Evolutionary conservation across 2,329 filamentous ascomycete genomes (phyloP).

Genomic region (Cyanodermella asteris): DNA sequence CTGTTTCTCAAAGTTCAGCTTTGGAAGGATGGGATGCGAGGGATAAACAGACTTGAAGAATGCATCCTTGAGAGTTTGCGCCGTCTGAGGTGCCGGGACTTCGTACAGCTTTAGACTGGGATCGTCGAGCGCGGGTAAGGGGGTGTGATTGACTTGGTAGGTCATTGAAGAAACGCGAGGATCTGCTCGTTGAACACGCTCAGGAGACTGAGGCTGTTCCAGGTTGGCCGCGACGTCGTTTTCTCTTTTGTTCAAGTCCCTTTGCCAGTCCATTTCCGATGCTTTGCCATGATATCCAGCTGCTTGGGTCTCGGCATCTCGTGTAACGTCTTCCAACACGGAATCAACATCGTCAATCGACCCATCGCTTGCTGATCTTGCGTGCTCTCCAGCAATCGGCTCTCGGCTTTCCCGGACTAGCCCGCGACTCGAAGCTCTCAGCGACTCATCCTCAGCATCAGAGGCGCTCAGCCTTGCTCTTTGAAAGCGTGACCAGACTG

Average conservation of each 20-base stretch:
- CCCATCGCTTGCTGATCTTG: conserved; percentile 5
- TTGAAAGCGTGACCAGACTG: no score
- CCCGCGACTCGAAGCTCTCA: not conserved
- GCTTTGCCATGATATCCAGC: conserved; percentile 8
- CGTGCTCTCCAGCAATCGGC: no score
- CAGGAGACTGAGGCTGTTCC: conserved; percentile 1
- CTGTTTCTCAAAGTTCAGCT: conserved; percentile 12
- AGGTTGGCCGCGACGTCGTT: not conserved
- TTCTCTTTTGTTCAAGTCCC: conserved; percentile 3
- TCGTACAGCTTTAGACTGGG: no score
- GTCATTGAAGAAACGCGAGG: conserved; percentile 13
- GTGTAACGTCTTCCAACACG: conserved; percentile 8
- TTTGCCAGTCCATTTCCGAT: conserved; percentile 8
- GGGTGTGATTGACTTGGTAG: conserved; percentile 15
- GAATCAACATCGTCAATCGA: conserved; percentile 6
- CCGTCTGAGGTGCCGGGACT: conserved; percentile 13
- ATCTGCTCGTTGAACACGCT: no score
- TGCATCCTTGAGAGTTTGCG: conserved; percentile 13
- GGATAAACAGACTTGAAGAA: conserved; percentile 18
- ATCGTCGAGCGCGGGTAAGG: conserved; percentile 13
- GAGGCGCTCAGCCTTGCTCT: no score
- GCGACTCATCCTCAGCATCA: not conserved
- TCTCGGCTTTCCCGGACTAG: no score
- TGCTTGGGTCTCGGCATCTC: conserved; percentile 4
- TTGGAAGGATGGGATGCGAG: conserved; percentile 18